A percentile compares a stretch with the other conserved stretches of the same genome.
phyloP scores from a whole-genome alignment of 208 protist genomes.

The Wallacemonas sp. region DNA sequence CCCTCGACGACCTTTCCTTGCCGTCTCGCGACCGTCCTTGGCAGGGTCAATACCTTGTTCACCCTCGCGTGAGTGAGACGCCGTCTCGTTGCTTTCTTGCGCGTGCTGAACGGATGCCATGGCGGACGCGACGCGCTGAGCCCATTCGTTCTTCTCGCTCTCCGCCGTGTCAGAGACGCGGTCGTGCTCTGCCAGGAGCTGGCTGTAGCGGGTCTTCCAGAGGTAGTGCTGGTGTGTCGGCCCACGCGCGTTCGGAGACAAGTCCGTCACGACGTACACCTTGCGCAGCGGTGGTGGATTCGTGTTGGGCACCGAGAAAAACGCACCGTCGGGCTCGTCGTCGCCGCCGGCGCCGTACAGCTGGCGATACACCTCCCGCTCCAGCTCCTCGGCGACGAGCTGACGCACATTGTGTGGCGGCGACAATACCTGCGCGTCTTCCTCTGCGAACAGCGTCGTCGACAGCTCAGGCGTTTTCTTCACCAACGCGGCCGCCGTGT shows the following conservation, averaged over 20 bases:
- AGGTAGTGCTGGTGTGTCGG: constrained; percentile 29
- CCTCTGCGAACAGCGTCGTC: neutral
- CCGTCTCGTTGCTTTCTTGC: neutral
- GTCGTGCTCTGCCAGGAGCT: constrained; percentile 1
- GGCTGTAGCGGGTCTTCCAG: constrained; percentile 12
- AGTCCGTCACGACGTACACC: constrained; percentile 28
- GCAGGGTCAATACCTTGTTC: neutral
- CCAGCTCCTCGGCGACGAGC: constrained; percentile 20
- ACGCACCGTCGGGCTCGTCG: neutral
- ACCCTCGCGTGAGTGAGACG: neutral
- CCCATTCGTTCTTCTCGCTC: neutral
- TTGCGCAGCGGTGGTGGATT: neutral
- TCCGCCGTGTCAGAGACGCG: neutral
- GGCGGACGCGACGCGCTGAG: neutral
- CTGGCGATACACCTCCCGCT: constrained; percentile 14
- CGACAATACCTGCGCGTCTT: constrained; percentile 31
- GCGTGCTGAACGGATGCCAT: neutral
- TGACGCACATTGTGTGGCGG: constrained; percentile 30
- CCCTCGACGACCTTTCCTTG: neutral
- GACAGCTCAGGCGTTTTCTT: neutral
- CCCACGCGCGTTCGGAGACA: constrained; percentile 19
- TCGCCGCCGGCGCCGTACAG: neutral
- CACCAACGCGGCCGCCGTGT: constrained; percentile 1
- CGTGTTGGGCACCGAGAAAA: constrained; percentile 3
- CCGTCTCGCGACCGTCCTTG: neutral